These are phyloP conservation scores for Saksenaea vasiformis DNA, from an alignment of 371 early-diverging fungal species.

Conservation along the genomic window DNA sequence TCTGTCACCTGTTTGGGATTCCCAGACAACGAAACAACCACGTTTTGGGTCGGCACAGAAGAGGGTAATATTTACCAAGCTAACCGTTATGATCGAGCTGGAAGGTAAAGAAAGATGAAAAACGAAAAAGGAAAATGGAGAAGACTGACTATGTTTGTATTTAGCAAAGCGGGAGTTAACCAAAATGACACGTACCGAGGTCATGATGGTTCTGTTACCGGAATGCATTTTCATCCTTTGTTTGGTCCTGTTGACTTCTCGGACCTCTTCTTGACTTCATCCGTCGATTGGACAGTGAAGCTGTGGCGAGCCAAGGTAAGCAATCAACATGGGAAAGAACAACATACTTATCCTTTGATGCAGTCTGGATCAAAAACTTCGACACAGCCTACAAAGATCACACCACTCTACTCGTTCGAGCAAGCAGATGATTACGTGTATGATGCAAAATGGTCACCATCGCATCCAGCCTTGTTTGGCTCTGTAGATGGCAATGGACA, in stretches of 20 bases:
- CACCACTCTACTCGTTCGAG: constrained; percentile 88
- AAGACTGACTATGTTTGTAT: not conserved
- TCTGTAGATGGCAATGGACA: constrained; percentile 90
- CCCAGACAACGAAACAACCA: constrained; percentile 88
- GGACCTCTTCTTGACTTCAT: constrained; percentile 87
- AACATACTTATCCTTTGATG: not conserved
- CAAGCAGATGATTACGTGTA: constrained; percentile 93
- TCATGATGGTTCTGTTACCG: constrained; percentile 88
- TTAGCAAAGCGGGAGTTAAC: constrained; percentile 93
- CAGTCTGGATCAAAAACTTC: constrained; percentile 68
- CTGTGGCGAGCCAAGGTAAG: constrained; percentile 88
- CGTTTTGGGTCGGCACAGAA: constrained; percentile 96
- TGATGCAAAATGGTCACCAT: constrained; percentile 96
- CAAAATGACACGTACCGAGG: constrained; percentile 81
- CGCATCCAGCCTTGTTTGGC: constrained; percentile 92
- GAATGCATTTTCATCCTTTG: constrained; percentile 90
- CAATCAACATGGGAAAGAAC: not conserved
- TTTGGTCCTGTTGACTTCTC: constrained; percentile 82
- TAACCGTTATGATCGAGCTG: constrained; percentile 92
- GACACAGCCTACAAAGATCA: constrained; percentile 55
- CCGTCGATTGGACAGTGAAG: constrained; percentile 96
- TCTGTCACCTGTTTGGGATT: constrained; percentile 89
- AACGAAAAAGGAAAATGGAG: too few relatives aligned
- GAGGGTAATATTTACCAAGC: constrained; percentile 92
- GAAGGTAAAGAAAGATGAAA: constrained; percentile 49